These are phyloP conservation scores for Trifolium dubium DNA, from an alignment of 306 rosid species.

Conservation along the genomic window DNA sequence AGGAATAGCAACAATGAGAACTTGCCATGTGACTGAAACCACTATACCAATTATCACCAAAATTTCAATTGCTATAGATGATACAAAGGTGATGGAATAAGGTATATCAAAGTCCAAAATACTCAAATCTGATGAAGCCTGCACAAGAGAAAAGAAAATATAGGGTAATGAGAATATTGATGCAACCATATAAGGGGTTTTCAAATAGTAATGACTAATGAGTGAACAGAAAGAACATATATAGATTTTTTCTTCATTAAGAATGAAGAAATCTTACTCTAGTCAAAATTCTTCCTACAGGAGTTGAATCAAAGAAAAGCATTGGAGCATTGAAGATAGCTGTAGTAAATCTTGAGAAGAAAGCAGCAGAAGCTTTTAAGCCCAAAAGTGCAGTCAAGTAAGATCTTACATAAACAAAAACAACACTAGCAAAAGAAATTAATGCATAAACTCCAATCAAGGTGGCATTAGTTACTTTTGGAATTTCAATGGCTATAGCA, in stretches of 20 bases:
- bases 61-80: slow-evolving; percentile 44
- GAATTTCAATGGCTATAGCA: slow-evolving; percentile 65
- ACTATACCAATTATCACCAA: slow-evolving; percentile 52
- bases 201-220: slow-evolving; percentile 16
- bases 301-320: slow-evolving; percentile 85
- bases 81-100: slow-evolving; percentile 50
- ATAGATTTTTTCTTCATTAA: background rate
- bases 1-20: slow-evolving; percentile 67
- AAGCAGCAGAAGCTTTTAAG: slow-evolving; percentile 72
- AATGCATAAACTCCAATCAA: slow-evolving; percentile 65
- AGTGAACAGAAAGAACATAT: background rate
- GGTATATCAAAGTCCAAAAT: slow-evolving; percentile 80
- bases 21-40: slow-evolving; percentile 83
- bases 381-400: slow-evolving; percentile 55
- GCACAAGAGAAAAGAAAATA: slow-evolving; percentile 40
- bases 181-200: background rate
- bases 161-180: no score
- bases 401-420: slow-evolving; percentile 55
- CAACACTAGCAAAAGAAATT: slow-evolving; percentile 56
- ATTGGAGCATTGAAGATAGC: slow-evolving; percentile 85
- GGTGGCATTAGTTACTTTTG: slow-evolving; percentile 47
- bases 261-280: slow-evolving; percentile 58
- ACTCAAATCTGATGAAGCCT: slow-evolving; percentile 91
- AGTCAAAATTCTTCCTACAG: slow-evolving; percentile 78
- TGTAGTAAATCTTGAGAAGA: slow-evolving; percentile 62